phyloP scores from a whole-genome alignment of 1,139 yeast species.

The Suhomyces chickasaworum region DNA sequence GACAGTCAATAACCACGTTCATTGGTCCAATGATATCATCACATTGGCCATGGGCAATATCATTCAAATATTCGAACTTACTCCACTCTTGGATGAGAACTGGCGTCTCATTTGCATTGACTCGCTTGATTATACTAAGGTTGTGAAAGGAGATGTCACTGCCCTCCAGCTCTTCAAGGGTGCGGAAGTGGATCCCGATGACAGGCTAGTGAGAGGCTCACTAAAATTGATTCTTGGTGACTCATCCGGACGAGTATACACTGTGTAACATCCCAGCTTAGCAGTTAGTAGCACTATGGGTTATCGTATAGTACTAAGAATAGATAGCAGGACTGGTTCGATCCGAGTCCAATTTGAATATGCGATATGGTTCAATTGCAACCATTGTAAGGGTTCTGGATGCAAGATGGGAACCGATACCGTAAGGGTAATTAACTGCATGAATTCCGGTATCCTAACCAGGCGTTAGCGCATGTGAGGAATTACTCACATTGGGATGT shows the following conservation, averaged over 20 bases:
- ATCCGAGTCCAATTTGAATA: too few relatives aligned
- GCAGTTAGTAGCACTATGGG: too few relatives aligned
- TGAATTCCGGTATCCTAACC: neutral
- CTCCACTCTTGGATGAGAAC: constrained; percentile 17
- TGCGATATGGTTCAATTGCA: too few relatives aligned
- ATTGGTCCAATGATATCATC: constrained; percentile 43
- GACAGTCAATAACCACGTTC: constrained; percentile 32
- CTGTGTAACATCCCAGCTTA: neutral
- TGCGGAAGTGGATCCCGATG: constrained; percentile 39
- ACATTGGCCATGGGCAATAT: constrained; percentile 28
- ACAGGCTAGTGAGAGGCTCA: constrained; percentile 37
- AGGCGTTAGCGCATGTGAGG: neutral
- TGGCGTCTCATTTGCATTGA: constrained; percentile 30
- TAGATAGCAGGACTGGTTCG: neutral
- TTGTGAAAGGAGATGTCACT: constrained; percentile 13
- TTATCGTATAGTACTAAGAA: neutral
- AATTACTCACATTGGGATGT: neutral
- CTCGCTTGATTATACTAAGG: constrained; percentile 19
- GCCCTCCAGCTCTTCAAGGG: constrained; percentile 30
- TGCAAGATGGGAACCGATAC: neutral
- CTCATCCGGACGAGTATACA: constrained; percentile 40
- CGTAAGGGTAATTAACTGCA: neutral
- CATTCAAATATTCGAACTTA: constrained; percentile 32
- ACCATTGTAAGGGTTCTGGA: neutral
- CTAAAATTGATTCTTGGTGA: constrained; percentile 42